phyloP scores from a whole-genome alignment of 495 filamentous ascomycete genomes.

The Penicillium waksmanii region DNA sequence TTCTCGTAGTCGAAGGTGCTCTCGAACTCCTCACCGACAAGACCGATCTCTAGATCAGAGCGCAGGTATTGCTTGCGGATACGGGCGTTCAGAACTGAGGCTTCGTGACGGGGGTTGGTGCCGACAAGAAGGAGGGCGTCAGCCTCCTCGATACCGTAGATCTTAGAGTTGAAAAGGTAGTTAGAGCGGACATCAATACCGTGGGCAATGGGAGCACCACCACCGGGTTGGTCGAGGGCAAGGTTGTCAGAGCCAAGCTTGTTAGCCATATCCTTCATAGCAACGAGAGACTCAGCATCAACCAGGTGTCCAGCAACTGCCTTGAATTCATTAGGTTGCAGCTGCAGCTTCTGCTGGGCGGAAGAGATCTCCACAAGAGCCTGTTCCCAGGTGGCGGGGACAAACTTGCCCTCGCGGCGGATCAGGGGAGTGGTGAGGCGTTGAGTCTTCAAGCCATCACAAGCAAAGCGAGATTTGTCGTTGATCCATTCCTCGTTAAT shows the following conservation, averaged over 20 bases:
- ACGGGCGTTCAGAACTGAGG: constrained; percentile 90
- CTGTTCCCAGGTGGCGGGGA: constrained; percentile 92
- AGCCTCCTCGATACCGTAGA: constrained; percentile 89
- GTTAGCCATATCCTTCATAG: constrained; percentile 95
- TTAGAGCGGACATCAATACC: constrained; percentile 93
- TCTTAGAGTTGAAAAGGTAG: constrained; percentile 94
- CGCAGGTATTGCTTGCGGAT: constrained; percentile 98
- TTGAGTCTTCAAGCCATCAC: constrained; percentile 95
- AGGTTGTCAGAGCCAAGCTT: constrained; percentile 95
- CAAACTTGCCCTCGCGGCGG: constrained; percentile 83
- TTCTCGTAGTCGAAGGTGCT: constrained; percentile 93
- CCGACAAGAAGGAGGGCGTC: constrained; percentile 91
- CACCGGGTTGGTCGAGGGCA: constrained; percentile 85
- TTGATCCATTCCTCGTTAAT: constrained; percentile 99
- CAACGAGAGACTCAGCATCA: constrained; percentile 90
- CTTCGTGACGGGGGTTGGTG: constrained; percentile 93
- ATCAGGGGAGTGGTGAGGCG: constrained; percentile 89
- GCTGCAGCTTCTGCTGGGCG: constrained; percentile 73
- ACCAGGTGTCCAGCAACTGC: constrained; percentile 87
- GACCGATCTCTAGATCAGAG: constrained; percentile 89
- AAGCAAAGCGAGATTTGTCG: constrained; percentile 95
- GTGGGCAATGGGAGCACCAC: constrained; percentile 82
- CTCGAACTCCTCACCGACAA: constrained; percentile 89
- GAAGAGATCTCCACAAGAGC: constrained; percentile 82
- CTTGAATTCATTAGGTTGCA: constrained; percentile 92